These are phyloP conservation scores for Fusarium sp. DNA, from an alignment of 2,329 filamentous ascomycete genomes.

Conservation along the genomic window DNA sequence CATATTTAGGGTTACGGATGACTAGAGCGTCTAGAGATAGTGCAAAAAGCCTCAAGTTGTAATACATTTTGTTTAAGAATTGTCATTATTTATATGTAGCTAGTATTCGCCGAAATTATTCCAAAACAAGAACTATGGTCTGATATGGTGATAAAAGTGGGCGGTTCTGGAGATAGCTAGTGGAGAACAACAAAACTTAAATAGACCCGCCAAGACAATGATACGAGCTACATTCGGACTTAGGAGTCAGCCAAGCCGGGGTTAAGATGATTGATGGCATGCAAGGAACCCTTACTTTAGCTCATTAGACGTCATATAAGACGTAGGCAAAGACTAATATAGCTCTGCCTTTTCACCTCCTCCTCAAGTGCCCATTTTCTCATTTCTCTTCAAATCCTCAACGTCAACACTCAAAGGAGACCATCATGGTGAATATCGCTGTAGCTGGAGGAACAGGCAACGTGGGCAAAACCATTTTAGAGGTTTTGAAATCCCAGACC, in stretches of 20 bases:
- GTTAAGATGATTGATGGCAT: neutral
- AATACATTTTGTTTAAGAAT: too few relatives aligned
- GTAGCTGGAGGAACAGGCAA: neutral
- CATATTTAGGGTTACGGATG: neutral
- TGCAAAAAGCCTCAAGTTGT: neutral
- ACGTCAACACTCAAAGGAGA: neutral
- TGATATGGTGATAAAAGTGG: neutral
- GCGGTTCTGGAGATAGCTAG: too few relatives aligned
- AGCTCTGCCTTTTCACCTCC: neutral
- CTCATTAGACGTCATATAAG: neutral
- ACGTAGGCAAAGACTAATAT: neutral
- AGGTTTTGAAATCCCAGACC: neutral
- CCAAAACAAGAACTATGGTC: neutral
- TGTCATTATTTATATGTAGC: too few relatives aligned
- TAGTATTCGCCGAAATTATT: neutral
- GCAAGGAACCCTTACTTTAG: neutral
- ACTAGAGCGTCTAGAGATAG: neutral
- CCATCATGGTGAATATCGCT: neutral
- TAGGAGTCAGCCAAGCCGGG: neutral
- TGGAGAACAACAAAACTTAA: too few relatives aligned
- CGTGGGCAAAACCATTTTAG: neutral
- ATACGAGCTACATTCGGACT: neutral
- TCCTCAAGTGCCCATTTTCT: neutral
- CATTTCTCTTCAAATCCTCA: neutral
- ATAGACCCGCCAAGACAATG: neutral